Evolutionary conservation across 129 eudicot species (phyloP).

Genomic region (Flaveria sonorensis): DNA sequence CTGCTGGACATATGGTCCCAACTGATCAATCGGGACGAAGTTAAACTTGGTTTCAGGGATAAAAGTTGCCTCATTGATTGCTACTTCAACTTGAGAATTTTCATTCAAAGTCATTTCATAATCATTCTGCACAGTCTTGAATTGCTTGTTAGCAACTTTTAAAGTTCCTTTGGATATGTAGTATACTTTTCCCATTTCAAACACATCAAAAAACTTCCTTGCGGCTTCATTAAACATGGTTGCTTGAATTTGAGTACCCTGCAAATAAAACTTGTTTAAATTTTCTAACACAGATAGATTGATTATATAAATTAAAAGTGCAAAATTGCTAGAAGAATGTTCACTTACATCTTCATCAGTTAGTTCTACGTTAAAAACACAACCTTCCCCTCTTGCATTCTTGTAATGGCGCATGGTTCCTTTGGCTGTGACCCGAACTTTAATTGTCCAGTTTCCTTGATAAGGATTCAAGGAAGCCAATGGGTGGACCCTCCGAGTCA

Average conservation of each 20-base stretch:
- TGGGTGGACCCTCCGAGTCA: conserved; percentile 85
- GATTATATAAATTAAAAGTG: neutral
- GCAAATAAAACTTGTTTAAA: neutral
- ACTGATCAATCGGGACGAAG: conserved; percentile 86
- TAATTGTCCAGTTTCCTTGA: conserved; percentile 96
- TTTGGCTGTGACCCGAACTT: conserved; percentile 77
- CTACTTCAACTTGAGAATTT: conserved; percentile 77
- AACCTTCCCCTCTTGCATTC: conserved; percentile 86
- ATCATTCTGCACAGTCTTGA: conserved; percentile 83
- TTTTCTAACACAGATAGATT: neutral
- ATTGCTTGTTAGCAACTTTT: conserved; percentile 92
- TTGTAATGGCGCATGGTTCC: conserved; percentile 73
- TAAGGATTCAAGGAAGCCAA: conserved; percentile 89
- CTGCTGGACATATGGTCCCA: conserved; percentile 83
- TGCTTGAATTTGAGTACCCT: conserved; percentile 99
- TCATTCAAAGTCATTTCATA: conserved; percentile 96
- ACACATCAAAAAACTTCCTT: conserved; percentile 74
- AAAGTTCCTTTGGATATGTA: conserved; percentile 87
- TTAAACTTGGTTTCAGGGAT: conserved; percentile 78
- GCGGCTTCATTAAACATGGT: conserved; percentile 95
- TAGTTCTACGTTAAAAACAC: conserved; percentile 88
- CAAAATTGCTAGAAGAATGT: neutral
- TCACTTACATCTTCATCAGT: conserved; percentile 92
- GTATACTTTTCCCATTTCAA: conserved; percentile 85
- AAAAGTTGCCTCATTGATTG: conserved; percentile 61